phyloP scores from a whole-genome alignment of 495 filamentous ascomycete species.

The Clavariopsis aquatica region DNA sequence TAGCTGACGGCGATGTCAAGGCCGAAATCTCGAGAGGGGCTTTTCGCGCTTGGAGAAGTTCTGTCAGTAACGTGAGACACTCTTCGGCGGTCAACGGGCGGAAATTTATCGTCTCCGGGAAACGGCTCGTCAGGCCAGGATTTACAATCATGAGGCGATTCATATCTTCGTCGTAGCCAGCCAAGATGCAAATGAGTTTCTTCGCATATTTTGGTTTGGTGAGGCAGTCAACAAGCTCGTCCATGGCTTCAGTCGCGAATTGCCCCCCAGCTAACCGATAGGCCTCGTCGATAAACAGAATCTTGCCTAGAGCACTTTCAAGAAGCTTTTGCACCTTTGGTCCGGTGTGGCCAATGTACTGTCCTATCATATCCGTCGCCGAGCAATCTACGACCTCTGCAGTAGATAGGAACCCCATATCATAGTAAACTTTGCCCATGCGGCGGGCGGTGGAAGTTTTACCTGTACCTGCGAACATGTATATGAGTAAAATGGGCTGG shows the following conservation, averaged over 20 bases:
- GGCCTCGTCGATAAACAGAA: constrained; percentile 71
- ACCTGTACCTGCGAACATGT: constrained; percentile 67
- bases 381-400: constrained; percentile 48
- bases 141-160: constrained; percentile 67
- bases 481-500: not conserved
- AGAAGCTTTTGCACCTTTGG: constrained; percentile 62
- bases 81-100: constrained; percentile 46
- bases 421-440: constrained; percentile 73
- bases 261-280: constrained; percentile 59
- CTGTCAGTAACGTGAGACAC: constrained; percentile 49
- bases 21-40: constrained; percentile 30
- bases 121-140: constrained; percentile 59
- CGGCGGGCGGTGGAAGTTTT: constrained; percentile 72
- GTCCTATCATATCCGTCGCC: constrained; percentile 46
- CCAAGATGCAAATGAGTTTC: constrained; percentile 72
- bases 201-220: constrained; percentile 63
- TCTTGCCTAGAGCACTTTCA: constrained; percentile 61
- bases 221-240: constrained; percentile 70
- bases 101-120: constrained; percentile 62
- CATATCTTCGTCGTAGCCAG: constrained; percentile 72
- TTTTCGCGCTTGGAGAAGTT: constrained; percentile 29
- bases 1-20: constrained; percentile 33
- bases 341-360: constrained; percentile 61
- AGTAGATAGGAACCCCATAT: constrained; percentile 52
- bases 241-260: constrained; percentile 71